phyloP scores from a whole-genome alignment of 164 flowering plant species.

The Stephania japonica region DNA sequence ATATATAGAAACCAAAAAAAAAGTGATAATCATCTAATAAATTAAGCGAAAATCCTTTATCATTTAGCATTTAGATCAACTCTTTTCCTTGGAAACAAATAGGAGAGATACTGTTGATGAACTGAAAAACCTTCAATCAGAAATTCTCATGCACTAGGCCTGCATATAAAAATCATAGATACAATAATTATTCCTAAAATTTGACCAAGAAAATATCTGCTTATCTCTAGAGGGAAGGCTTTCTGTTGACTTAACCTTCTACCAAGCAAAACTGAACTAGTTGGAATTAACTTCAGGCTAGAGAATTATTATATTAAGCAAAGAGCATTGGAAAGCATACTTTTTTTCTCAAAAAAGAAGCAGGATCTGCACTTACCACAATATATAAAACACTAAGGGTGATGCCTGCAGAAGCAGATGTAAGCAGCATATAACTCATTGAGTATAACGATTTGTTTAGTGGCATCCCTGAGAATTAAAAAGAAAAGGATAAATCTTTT shows the following conservation, averaged over 20 bases:
- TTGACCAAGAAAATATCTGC: too few species aligned
- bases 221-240: neutral
- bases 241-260: neutral
- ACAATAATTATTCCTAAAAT: too few species aligned
- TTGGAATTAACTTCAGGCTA: neutral
- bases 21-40: neutral
- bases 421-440: constrained; percentile 54
- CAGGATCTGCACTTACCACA: constrained; percentile 38
- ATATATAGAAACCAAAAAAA: neutral
- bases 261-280: neutral
- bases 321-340: neutral
- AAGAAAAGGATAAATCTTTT: neutral
- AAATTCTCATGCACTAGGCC: too few species aligned
- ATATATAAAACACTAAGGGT: constrained; percentile 46
- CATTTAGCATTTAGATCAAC: neutral
- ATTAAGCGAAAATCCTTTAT: neutral
- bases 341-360: neutral
- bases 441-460: constrained; percentile 63
- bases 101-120: neutral
- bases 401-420: constrained; percentile 57
- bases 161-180: too few species aligned
- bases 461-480: constrained; percentile 45
- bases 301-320: neutral
- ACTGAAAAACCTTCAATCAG: too few species aligned
- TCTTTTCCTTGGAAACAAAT: neutral